Base-by-base conservation (phyloP, 805 yeast species). In the Yarrowia divulgata region DNA sequence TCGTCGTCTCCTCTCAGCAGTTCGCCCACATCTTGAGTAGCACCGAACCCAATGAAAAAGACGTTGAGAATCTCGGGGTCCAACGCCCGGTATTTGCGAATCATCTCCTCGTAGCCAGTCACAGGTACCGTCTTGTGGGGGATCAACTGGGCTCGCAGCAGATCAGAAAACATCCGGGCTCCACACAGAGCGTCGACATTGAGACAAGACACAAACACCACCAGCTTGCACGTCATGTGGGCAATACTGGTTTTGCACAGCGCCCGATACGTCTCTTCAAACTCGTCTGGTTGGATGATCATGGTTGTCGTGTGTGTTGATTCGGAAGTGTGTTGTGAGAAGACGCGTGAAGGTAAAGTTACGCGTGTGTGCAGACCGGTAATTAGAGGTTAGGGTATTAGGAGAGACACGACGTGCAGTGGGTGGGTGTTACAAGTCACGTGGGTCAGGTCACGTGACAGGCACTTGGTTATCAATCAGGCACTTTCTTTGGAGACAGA, bases 171-270 rank as follows among this genome's bases (percentile, higher is more conserved):
- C 75, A 93, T 90, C 75, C 87, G 89, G 39, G 97, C 87, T 0
- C 97, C 91, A 80, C 98, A 94, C 16, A 95, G 81, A 49, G 98
- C 92, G 79, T 95, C 99, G 37, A 95, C 88, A 77, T 90, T 91
- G 72, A 94, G 81, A 78, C 97, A 91, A 3, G 98, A 90, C 29
- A 92, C 97, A 76, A 94, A 92, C 10, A 95, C 81, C 34, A 91
- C 92, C 70, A 93, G 79, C 74, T 90, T 90, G 77, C 98, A 95
- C 7, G 97, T 89, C n/a, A 97, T 89, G 77, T 93, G 98, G 14
- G 97, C 89, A 67, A 91, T 79, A 3, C 97, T 89, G n/a, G 90
- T 85, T 69, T 83, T 81, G 73, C 87, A 83, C 71, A 94, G 88
- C 66, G 85, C 87, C 66, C 85, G 83, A 79, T 92, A 93, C 13